phyloP scores from a whole-genome alignment of 306 rosid genomes.

The Fragaria nilgerrensis region DNA sequence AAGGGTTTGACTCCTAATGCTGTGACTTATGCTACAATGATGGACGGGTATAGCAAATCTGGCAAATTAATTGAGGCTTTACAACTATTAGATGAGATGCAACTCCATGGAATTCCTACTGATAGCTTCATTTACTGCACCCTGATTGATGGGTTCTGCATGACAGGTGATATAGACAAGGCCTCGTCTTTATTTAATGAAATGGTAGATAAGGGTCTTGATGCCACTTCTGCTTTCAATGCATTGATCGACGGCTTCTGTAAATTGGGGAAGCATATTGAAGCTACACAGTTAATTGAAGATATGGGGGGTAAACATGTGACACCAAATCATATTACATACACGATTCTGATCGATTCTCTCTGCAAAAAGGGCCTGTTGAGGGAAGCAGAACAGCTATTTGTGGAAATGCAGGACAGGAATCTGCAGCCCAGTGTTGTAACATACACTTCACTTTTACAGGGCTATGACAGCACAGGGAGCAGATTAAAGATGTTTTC shows the following conservation, averaged over 20 bases:
- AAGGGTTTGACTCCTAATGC: constrained; percentile 37
- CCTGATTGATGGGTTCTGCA: constrained; percentile 48
- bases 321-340: constrained; percentile 33
- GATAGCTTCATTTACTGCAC: constrained; percentile 32
- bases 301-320: constrained; percentile 31
- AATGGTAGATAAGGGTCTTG: constrained; percentile 34
- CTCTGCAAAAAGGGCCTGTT: constrained; percentile 32
- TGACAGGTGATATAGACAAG: constrained; percentile 34
- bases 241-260: constrained; percentile 41
- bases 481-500: constrained; percentile 27
- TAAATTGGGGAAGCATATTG: constrained; percentile 30
- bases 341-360: constrained; percentile 35
- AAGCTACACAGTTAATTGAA: constrained; percentile 39
- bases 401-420: constrained; percentile 36
- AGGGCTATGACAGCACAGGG: constrained; percentile 34
- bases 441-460: constrained; percentile 40
- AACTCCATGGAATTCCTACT: constrained; percentile 30
- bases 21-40: constrained; percentile 43
- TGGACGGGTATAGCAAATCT: constrained; percentile 43
- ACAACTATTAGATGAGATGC: constrained; percentile 38
- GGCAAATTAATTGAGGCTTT: constrained; percentile 41
- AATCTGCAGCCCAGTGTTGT: constrained; percentile 25
- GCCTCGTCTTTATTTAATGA: constrained; percentile 34
- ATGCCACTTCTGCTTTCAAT: constrained; percentile 34
- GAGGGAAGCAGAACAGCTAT: constrained; percentile 39